Conservation (phyloP, 768 basidiomycete species). For the Trametes villosa region DNA sequence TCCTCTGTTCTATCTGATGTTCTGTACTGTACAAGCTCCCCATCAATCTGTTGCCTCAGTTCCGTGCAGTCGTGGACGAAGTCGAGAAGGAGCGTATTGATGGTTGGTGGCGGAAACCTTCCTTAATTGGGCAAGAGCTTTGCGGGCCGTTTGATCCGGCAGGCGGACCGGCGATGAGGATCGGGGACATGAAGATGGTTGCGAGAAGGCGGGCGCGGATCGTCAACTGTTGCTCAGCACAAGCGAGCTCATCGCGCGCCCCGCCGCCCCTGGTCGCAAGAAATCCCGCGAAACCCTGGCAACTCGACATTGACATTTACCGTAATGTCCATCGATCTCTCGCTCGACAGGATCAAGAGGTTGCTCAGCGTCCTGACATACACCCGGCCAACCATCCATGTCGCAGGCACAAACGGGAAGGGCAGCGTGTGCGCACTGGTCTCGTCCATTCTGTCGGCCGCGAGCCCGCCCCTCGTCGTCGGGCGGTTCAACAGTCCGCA, state of each 20-base stretch:
- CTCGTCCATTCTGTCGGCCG: constrained; percentile 69
- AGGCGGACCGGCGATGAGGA: too few relatives aligned
- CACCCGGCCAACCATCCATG: constrained; percentile 82
- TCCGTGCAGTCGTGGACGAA: too few relatives aligned
- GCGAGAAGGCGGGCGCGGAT: too few relatives aligned
- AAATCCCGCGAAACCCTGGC: not conserved
- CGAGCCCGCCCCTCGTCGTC: constrained; percentile 58
- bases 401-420: constrained; percentile 97
- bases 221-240: too few relatives aligned
- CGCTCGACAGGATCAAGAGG: constrained; percentile 57
- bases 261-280: too few relatives aligned
- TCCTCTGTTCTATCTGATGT: not conserved
- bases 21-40: not conserved
- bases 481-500: constrained; percentile 96
- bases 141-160: too few relatives aligned
- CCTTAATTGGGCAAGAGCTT: not conserved
- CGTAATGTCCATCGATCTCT: constrained; percentile 64
- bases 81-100: too few relatives aligned
- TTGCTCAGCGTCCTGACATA: constrained; percentile 64
- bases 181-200: too few relatives aligned
- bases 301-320: not conserved
- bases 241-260: too few relatives aligned
- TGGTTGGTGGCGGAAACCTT: too few relatives aligned
- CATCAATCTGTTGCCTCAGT: not conserved
- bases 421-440: constrained; percentile 88